Evolutionary conservation across 75 land plant genomes (phyloP).

Genomic region (Cunninghamia lanceolata): DNA sequence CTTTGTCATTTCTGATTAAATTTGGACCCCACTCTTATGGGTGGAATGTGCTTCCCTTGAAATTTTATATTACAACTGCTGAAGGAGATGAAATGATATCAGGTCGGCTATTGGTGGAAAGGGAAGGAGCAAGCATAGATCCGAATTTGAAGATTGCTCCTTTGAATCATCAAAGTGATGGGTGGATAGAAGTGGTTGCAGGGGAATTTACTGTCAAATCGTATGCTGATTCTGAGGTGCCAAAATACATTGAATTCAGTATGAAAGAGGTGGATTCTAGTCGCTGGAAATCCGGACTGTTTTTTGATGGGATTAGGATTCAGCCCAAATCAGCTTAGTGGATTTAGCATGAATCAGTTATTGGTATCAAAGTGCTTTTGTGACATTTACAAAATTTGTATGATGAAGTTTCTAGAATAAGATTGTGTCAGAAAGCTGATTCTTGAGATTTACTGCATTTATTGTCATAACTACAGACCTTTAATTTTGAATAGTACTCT

Average conservation of each 20-base stretch:
- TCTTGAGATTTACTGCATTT: background rate
- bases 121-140: background rate
- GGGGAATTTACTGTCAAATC: background rate
- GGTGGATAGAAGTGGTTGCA: background rate
- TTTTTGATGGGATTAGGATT: background rate
- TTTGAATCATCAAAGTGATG: background rate
- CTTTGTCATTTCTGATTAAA: background rate
- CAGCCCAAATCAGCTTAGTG: background rate
- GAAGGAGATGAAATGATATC: background rate
- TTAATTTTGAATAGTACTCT: background rate
- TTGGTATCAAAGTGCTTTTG: no score
- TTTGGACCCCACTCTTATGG: background rate
- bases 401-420: background rate
- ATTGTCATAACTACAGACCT: background rate
- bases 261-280: background rate
- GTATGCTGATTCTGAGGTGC: background rate
- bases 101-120: background rate
- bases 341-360: background rate
- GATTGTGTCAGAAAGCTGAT: background rate
- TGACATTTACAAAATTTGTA: no score
- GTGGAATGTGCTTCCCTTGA: background rate
- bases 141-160: constrained; percentile 2
- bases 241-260: background rate
- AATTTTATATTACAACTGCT: background rate
- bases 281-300: background rate